A percentile compares a stretch with the other conserved stretches of the same genome.
These are phyloP conservation scores for Croton setiger DNA, from an alignment of 441 rosid species.

Conservation along the genomic window DNA sequence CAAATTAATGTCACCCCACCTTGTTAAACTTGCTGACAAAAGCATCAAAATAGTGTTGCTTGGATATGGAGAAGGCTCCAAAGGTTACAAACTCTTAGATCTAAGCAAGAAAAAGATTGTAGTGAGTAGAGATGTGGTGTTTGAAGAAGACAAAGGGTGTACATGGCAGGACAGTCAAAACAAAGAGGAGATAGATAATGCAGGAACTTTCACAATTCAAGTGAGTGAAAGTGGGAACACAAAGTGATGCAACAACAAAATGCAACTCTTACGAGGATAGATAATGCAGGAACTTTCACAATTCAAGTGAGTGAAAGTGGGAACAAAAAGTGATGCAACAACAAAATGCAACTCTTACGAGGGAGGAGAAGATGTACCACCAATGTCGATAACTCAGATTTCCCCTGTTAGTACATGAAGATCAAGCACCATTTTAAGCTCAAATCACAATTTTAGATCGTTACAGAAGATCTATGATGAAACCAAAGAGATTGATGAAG, in stretches of 20 bases:
- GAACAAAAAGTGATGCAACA: neutral
- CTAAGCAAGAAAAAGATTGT: neutral
- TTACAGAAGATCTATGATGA: neutral
- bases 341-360: neutral
- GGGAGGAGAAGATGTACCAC: neutral
- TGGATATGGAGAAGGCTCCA: neutral
- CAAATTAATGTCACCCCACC: neutral
- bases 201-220: neutral
- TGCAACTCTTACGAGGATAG: too few species aligned
- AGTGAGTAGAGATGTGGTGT: neutral
- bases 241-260: too few species aligned
- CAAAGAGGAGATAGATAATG: neutral
- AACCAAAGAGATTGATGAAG: neutral
- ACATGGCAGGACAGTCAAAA: neutral
- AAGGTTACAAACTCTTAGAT: neutral
- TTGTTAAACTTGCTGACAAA: neutral
- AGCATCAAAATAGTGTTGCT: neutral
- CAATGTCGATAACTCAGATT: neutral
- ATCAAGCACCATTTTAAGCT: too few species aligned
- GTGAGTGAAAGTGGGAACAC: neutral
- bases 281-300: too few species aligned
- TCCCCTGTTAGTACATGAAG: too few species aligned
- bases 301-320: too few species aligned
- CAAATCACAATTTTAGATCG: neutral
- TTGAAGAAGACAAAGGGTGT: neutral